Evolutionary conservation across 164 flowering plant genomes (phyloP), one percentile per base, ranked within the genome.

Genomic region (Vitis riparia): DNA sequence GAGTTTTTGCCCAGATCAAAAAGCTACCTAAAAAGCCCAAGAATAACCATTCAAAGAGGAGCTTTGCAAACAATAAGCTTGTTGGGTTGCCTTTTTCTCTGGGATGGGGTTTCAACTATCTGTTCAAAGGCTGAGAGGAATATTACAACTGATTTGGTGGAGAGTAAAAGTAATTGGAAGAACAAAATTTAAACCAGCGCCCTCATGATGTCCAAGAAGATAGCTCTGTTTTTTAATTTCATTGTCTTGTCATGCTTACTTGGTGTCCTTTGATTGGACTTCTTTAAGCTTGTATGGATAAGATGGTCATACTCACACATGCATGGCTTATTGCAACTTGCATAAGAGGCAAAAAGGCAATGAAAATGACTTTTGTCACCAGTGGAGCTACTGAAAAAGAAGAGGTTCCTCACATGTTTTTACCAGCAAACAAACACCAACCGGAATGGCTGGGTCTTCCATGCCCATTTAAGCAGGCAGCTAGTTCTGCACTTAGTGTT

Each of bases 221-320:
- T 59, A 59, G 62, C 14, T 59, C 3, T 59, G 15, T 27, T 15
- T 6, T 5, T 32, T 4, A 47, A 15, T 30, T 37, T 37, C 44
- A 3, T 37, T 37, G 13, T 29, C 64, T 13, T 44, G 10, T 67
- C 15, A 67, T 59, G 71, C 71, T 51, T 59, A 68, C 56, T 48
- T 68, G 71, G 57, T 15, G 48, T 27, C 2, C 51, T 59, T 15
- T 68, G 27, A 68, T 59, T 68, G 64, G 71, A 3, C 16, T 23
- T 23, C 13, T 5, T 30, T 8, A 49, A 15, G 64, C 50, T 68
- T 50, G 17, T 59, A 49, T 27, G 64, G 71, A 68, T 68, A 68
- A 44, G 15, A 13, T 37, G 44, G 44, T 37, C 44, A 37, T 61
- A 12, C 44, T 61, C 10, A 37, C 64, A 61, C 50, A 19, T 61